A percentile compares a stretch with the other conserved stretches of the same genome.
These are phyloP conservation scores for Candida coleopterorum DNA, from an alignment of 805 yeast species.

Conservation along the genomic window DNA sequence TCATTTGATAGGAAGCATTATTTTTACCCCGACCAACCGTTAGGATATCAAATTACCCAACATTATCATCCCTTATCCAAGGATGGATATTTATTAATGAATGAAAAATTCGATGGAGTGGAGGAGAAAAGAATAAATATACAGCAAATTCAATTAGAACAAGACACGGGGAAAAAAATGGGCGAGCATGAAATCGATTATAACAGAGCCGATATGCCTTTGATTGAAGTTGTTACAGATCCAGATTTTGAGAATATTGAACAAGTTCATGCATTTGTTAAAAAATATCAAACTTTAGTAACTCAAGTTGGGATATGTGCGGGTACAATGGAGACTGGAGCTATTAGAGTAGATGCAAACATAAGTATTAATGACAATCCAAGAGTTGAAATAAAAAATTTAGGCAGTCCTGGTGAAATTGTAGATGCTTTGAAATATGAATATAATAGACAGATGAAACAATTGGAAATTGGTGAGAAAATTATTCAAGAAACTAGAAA, in stretches of 20 bases:
- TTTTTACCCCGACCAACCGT: constrained; percentile 93
- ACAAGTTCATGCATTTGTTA: constrained; percentile 73
- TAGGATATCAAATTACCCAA: constrained; percentile 95
- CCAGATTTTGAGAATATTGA: constrained; percentile 73
- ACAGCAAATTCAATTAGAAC: constrained; percentile 86
- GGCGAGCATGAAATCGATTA: constrained; percentile 48
- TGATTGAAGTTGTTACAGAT: constrained; percentile 85
- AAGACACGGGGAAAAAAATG: constrained; percentile 77
- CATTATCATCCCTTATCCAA: constrained; percentile 73
- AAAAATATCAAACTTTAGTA: constrained; percentile 71
- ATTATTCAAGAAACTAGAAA: constrained; percentile 72
- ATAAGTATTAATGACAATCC: constrained; percentile 70
- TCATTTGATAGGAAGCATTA: constrained; percentile 92
- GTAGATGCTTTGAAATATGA: constrained; percentile 71
- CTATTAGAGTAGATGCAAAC: constrained; percentile 92
- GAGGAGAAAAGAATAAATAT: constrained; percentile 50
- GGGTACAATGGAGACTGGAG: constrained; percentile 92
- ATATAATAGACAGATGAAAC: constrained; percentile 59
- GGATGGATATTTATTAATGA: constrained; percentile 54
- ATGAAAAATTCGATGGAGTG: constrained; percentile 50
- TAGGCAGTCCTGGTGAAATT: constrained; percentile 81
- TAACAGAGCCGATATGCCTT: constrained; percentile 80
- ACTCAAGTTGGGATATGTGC: constrained; percentile 69
- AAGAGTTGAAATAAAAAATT: constrained; percentile 84
- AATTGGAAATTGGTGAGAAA: constrained; percentile 31